Conservation (phyloP, 495 filamentous ascomycete species). For the Thozetella sp. region DNA sequence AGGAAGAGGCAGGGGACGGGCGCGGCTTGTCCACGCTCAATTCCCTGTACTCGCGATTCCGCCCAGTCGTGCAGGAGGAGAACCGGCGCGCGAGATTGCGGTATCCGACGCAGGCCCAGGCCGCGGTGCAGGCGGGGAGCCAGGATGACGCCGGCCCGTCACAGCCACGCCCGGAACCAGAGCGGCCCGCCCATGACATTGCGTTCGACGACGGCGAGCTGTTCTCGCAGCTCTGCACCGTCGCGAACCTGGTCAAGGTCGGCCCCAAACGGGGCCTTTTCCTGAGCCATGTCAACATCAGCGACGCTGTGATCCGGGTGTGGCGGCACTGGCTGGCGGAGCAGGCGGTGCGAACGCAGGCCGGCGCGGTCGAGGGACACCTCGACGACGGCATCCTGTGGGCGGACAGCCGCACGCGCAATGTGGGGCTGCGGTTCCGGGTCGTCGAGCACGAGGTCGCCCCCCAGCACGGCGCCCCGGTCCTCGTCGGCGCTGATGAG, state of each 20-base stretch:
- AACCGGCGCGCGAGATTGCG: slow-evolving; percentile 32
- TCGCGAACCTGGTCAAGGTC: slow-evolving; percentile 68
- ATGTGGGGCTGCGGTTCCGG: slow-evolving; percentile 59
- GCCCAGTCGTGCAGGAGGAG: slow-evolving; percentile 53
- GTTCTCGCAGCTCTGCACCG: slow-evolving; percentile 71
- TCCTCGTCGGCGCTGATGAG: slow-evolving; percentile 56
- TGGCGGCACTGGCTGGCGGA: slow-evolving; percentile 71
- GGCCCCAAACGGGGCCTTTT: slow-evolving; percentile 61
- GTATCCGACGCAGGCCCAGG: slow-evolving; percentile 22
- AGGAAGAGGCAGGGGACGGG: slow-evolving; percentile 21
- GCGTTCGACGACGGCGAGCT: slow-evolving; percentile 67
- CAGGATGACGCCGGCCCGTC: slow-evolving; percentile 13
- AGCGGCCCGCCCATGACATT: slow-evolving; percentile 57
- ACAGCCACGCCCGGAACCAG: slow-evolving; percentile 23
- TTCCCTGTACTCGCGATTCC: slow-evolving; percentile 56
- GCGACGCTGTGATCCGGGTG: slow-evolving; percentile 65
- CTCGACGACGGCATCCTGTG: slow-evolving; percentile 46
- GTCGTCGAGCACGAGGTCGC: slow-evolving; percentile 37
- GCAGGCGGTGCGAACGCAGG: slow-evolving; percentile 19
- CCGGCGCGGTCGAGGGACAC: not conserved
- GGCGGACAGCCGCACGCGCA: slow-evolving; percentile 50
- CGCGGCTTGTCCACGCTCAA: slow-evolving; percentile 26
- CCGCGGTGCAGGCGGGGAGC: slow-evolving; percentile 1
- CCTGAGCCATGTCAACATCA: slow-evolving; percentile 59
- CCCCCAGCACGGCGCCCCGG: slow-evolving; percentile 21